Percentiles rank a stretch among this genome's conserved stretches.
These are phyloP conservation scores for Malus hybrid DNA, from an alignment of 331 rosid species.

Conservation along the genomic window DNA sequence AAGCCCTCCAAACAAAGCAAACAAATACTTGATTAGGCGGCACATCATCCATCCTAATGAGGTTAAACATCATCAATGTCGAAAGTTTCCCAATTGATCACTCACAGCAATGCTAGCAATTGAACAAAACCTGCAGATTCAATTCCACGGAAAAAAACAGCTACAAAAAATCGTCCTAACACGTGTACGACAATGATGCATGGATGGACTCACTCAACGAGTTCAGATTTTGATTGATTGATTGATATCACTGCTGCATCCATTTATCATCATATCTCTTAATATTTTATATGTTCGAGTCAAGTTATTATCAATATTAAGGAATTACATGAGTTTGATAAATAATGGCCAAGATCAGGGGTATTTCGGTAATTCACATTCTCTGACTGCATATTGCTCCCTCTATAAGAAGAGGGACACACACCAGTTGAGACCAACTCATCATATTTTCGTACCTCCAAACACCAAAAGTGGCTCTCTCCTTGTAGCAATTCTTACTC, in stretches of 20 bases:
- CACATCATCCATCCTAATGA: conserved; percentile 15
- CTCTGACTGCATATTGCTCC: conserved; percentile 14
- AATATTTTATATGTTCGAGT: not conserved
- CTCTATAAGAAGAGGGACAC: conserved; percentile 21
- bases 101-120: not conserved
- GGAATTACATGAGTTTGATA: conserved; percentile 9
- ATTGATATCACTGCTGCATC: not conserved
- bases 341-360: conserved; percentile 18
- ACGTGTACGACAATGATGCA: conserved; percentile 47
- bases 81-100: conserved; percentile 12
- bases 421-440: not conserved
- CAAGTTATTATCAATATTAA: conserved; percentile 3
- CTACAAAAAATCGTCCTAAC: conserved; percentile 13
- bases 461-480: not conserved
- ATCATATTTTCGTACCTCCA: not conserved
- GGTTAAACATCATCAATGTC: conserved; percentile 34
- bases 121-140: not conserved
- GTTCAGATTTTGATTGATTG: not conserved
- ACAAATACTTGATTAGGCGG: conserved; percentile 27
- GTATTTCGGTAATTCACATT: conserved; percentile 21
- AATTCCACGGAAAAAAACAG: not conserved
- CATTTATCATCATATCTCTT: not conserved
- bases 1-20: conserved; percentile 18
- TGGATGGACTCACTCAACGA: not conserved
- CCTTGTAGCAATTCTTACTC: not conserved